A percentile compares a stretch with the other conserved stretches of the same genome.
These are phyloP conservation scores for Aspergillus sp. DNA, from an alignment of 2,329 filamentous ascomycete species.

Conservation along the genomic window DNA sequence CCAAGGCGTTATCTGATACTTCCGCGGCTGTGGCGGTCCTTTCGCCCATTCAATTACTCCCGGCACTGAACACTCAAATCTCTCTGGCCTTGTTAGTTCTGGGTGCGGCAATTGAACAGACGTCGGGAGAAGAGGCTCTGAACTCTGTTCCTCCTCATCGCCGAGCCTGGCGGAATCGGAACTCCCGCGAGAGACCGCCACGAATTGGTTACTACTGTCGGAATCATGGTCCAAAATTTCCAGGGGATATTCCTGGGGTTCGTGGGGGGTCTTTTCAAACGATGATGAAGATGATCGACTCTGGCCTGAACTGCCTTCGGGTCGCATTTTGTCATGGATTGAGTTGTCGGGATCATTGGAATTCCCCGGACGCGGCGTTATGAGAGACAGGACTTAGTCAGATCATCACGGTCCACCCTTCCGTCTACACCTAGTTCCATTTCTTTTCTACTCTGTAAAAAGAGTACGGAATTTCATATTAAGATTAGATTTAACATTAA, in stretches of 20 bases:
- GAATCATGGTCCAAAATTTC: conserved; percentile 3
- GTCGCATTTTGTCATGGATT: not conserved
- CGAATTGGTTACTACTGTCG: conserved; percentile 6
- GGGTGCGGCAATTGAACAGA: conserved; percentile 4
- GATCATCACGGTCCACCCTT: not conserved
- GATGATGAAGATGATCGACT: not conserved
- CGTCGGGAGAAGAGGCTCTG: conserved; percentile 17
- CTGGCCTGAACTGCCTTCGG: not conserved
- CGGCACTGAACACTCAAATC: conserved; percentile 18
- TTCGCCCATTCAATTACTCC: conserved; percentile 22
- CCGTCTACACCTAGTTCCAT: not conserved
- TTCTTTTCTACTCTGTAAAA: not conserved
- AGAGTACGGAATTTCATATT: not conserved
- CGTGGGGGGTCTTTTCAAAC: conserved; percentile 2
- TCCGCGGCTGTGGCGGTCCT: conserved; percentile 25
- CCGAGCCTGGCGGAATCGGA: conserved; percentile 11
- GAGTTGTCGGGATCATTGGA: not conserved
- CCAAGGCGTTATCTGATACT: conserved; percentile 29
- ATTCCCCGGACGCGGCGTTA: not conserved
- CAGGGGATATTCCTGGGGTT: conserved; percentile 2
- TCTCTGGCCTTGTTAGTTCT: not conserved
- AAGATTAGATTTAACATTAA: not conserved
- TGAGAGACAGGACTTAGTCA: conserved; percentile 1
- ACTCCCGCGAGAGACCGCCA: conserved; percentile 11
- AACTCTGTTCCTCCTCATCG: conserved; percentile 6